Conservation (phyloP, 305 asterid species). For the Fraxinus angustifolia region DNA sequence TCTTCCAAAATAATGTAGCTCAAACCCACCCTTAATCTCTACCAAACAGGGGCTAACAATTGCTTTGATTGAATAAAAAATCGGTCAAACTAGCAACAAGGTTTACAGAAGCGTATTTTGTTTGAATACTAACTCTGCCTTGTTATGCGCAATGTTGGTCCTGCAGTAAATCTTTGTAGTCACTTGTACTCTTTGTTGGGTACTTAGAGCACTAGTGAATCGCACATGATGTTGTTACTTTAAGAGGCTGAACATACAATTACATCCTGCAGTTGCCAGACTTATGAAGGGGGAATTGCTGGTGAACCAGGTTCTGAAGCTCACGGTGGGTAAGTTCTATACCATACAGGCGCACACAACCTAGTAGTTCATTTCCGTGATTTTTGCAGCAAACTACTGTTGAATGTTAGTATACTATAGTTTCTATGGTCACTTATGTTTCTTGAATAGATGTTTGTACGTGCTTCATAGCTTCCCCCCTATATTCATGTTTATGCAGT, state of each 20-base stretch:
- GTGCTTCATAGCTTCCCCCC: background rate
- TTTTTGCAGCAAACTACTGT: background rate
- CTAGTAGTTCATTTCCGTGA: background rate
- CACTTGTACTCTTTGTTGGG: background rate
- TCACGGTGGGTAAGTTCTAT: constrained; percentile 90
- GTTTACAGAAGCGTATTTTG: background rate
- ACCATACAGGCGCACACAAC: background rate
- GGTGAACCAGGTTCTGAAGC: constrained; percentile 98
- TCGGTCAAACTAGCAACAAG: background rate
- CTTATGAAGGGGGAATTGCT: constrained; percentile 96
- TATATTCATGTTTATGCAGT: constrained; percentile 9
- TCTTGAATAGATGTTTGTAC: background rate
- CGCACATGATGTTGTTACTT: constrained; percentile 6
- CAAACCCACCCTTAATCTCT: too few species aligned
- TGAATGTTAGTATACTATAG: background rate
- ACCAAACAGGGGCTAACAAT: background rate
- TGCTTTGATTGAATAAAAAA: background rate
- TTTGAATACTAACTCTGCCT: background rate
- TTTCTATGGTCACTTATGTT: background rate
- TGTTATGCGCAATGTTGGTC: background rate
- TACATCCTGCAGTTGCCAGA: constrained; percentile 71
- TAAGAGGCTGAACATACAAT: constrained; percentile 7
- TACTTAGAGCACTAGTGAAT: constrained; percentile 15
- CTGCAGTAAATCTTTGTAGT: background rate
- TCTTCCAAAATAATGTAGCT: too few species aligned